Conservation (phyloP, 2,329 filamentous ascomycete genomes). For the Colletotrichum caudatum region DNA sequence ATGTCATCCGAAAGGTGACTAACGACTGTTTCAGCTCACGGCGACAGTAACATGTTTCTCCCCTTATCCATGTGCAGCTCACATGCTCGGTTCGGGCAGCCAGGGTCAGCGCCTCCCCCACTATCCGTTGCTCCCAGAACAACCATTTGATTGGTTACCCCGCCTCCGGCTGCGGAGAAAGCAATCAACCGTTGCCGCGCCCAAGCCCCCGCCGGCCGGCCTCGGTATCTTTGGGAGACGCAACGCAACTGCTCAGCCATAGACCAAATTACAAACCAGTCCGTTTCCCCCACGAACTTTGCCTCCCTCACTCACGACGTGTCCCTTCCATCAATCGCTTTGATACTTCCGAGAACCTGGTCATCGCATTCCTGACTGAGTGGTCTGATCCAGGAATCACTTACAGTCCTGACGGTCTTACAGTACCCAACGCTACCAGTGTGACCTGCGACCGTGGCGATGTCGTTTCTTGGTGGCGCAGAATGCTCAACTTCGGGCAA, state of each 20-base stretch:
- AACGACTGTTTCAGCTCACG: background rate
- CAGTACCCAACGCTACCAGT: background rate
- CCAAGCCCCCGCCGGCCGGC: constrained; percentile 36
- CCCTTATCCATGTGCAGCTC: constrained; percentile 29
- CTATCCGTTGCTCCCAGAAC: constrained; percentile 5
- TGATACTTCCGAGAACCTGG: background rate
- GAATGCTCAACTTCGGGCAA: constrained; percentile 98
- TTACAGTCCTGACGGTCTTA: background rate
- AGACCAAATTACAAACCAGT: constrained; percentile 33
- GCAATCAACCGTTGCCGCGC: constrained; percentile 23
- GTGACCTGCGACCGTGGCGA: constrained; percentile 55
- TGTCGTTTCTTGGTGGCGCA: constrained; percentile 96
- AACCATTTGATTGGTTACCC: constrained; percentile 30
- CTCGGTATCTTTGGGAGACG: constrained; percentile 40
- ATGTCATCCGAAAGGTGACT: background rate
- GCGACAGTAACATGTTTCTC: constrained; percentile 17
- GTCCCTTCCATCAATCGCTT: background rate
- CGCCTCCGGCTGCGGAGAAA: constrained; percentile 41
- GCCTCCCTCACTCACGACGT: constrained; percentile 5
- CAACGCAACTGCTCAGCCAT: constrained; percentile 9
- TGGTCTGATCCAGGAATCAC: background rate
- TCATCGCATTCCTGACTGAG: background rate
- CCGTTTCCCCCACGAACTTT: constrained; percentile 1
- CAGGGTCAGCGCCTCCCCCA: constrained; percentile 21
- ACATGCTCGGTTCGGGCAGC: constrained; percentile 27